phyloP scores from a whole-genome alignment of 169 alveolate species.

The Eimeria nieschulzi region DNA sequence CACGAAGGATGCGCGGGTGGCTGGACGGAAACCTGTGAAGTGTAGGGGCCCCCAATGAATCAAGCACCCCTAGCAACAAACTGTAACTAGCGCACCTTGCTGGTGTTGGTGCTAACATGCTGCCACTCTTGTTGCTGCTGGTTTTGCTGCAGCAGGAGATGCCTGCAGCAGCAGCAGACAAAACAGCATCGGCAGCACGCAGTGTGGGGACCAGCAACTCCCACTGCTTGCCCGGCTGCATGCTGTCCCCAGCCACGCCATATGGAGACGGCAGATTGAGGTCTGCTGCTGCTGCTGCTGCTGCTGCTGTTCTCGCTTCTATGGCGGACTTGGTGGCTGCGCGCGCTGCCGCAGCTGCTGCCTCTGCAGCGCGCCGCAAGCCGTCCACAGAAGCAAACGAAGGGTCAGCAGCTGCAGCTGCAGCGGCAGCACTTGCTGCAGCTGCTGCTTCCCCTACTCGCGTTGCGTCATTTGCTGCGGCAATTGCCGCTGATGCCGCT shows the following conservation, averaged over 20 bases:
- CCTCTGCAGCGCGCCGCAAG: slow-evolving; percentile 50
- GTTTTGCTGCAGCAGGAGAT: slow-evolving; percentile 42
- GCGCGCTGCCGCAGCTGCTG: slow-evolving; percentile 52
- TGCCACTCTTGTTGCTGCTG: slow-evolving; percentile 1
- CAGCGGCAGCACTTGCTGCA: slow-evolving; percentile 61
- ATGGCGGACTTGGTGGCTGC: slow-evolving; percentile 30
- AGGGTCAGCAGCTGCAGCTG: slow-evolving; percentile 43
- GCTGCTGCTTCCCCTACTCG: slow-evolving; percentile 50
- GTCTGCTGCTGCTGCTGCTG: slow-evolving; percentile 68
- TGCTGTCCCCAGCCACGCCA: slow-evolving; percentile 16
- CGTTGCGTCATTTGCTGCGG: slow-evolving; percentile 45
- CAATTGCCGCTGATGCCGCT: slow-evolving; percentile 48
- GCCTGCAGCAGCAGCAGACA: slow-evolving; percentile 27
- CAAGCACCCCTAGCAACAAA: neutral
- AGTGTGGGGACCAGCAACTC: slow-evolving; percentile 15
- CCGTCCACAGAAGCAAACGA: slow-evolving; percentile 46
- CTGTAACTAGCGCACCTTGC: slow-evolving; percentile 3
- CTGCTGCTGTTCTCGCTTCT: slow-evolving; percentile 57
- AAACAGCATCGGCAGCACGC: slow-evolving; percentile 1
- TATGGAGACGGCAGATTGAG: slow-evolving; percentile 39
- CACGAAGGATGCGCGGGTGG: slow-evolving; percentile 25
- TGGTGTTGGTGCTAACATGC: slow-evolving; percentile 34
- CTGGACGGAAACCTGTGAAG: slow-evolving; percentile 13
- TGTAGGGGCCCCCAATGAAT: neutral
- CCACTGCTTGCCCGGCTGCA: slow-evolving; percentile 39